Base-by-base conservation (phyloP, 805 yeast genomes). In the Sugiyamaella floridensis region DNA sequence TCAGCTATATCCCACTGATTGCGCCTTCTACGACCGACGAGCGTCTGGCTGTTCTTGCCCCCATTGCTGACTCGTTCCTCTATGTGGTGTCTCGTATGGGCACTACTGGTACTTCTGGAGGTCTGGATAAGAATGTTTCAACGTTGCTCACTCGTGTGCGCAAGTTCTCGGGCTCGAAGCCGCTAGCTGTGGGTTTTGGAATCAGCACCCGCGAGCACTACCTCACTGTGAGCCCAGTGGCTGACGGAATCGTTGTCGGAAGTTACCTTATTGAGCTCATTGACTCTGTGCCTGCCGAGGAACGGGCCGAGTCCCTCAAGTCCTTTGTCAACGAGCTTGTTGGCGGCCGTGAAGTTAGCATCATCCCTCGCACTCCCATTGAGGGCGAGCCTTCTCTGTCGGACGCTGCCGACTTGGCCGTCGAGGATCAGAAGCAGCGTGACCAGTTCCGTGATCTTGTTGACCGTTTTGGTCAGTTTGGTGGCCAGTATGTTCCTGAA, bases 401-500 rank as follows among this genome's bases (percentile, higher is more conserved):
- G 40, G 18, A 34, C 28, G 43, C 34, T 29, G 32, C 50, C 20
- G 45, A 42, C 40, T 11, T 20, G 15, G 55, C 56, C 14, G 80
- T 74, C 42, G 48, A 55, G 10, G 61, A 63, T 46, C 64, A 70
- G 14, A 55, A 48, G 51, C 28, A 37, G 12, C 50, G 32, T 9
- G 37, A 44, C 16, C 44, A 48, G 34, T 52, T 49, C 41, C 29
- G 28, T 28, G 46, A 45, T 26, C 20, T 45, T 8, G 53, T 50
- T 19, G 85, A 92, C 53, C 77, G 85, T 57, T 92, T 92, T 63
- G 99, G 98, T 64, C 89, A 82, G 48, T 95, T 89, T 66, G 99
- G 99, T 68, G 99, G 99, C 55, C 99, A 93, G 74, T 93, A 89
- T 66, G 99, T 93, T 42, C 99, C 99, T 41, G 99, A 93, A 75